These are phyloP conservation scores for Saccharomyces hybrid DNA, from an alignment of 1,139 yeast species.

Conservation along the genomic window DNA sequence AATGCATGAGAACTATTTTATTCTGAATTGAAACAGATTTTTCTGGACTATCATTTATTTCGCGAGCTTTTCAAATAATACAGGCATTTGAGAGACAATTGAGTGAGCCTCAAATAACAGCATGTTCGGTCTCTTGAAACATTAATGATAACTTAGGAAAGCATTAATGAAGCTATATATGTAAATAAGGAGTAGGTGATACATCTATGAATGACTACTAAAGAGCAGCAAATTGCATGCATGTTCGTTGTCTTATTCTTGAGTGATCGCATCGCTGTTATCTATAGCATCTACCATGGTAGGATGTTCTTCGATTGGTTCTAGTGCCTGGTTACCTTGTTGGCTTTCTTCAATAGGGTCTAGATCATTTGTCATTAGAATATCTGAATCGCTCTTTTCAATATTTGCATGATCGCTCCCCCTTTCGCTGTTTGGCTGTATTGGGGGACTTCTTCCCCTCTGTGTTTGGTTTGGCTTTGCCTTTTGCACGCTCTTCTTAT, in stretches of 20 bases:
- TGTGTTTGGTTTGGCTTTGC: neutral
- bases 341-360: slow-evolving; percentile 8
- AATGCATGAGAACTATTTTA: neutral
- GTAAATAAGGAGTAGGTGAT: neutral
- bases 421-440: neutral
- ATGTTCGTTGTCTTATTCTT: neutral
- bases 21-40: neutral
- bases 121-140: neutral
- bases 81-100: neutral
- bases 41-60: neutral
- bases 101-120: neutral
- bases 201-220: neutral
- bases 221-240: neutral
- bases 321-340: slow-evolving; percentile 8
- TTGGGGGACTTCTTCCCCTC: neutral
- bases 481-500: neutral
- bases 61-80: neutral
- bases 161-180: neutral
- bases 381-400: neutral
- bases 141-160: neutral
- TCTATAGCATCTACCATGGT: neutral
- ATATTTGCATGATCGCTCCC: neutral
- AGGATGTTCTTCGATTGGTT: slow-evolving; percentile 15
- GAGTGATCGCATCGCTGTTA: neutral
- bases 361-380: slow-evolving; percentile 1